Percentiles rank a stretch among this genome's conserved stretches.
Evolutionary conservation across 306 rosid genomes (phyloP).

Genomic region (Ceratonia siliqua): DNA sequence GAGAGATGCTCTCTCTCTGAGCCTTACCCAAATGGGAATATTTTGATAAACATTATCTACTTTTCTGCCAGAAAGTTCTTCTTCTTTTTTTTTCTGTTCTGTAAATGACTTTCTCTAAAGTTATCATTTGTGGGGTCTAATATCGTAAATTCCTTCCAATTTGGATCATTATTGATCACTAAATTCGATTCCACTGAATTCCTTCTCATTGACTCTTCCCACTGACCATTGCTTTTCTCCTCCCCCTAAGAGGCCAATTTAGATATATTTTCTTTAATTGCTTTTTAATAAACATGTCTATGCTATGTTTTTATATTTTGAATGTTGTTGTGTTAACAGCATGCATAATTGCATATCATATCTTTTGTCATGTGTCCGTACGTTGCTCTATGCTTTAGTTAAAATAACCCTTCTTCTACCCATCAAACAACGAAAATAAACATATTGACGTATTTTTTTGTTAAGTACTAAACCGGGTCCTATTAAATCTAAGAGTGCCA

Average conservation of each 20-base stretch:
- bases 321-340: no score
- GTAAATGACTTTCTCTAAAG: slow-evolving; percentile 29
- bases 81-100: slow-evolving; percentile 36
- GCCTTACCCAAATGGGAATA: slow-evolving; percentile 21
- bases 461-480: no score
- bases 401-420: no score
- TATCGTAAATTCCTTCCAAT: slow-evolving; percentile 2
- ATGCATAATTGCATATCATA: no score
- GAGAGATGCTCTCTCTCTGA: slow-evolving; percentile 3
- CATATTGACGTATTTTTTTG: no score
- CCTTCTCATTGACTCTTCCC: slow-evolving; percentile 22
- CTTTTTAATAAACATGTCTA: no score
- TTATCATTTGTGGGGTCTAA: slow-evolving; percentile 28
- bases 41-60: slow-evolving; percentile 27
- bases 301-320: no score
- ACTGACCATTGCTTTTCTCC: slow-evolving; percentile 1
- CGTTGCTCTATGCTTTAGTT: no score
- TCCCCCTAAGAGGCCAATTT: not conserved
- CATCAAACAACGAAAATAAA: no score
- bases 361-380: no score
- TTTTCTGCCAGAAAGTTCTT: slow-evolving; percentile 35
- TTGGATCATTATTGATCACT: not conserved
- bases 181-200: slow-evolving; percentile 35
- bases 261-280: no score
- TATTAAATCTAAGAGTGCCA: no score